A percentile compares a stretch with the other conserved stretches of the same genome.
These are phyloP conservation scores for Plantago coronopus DNA, from an alignment of 305 asterid species.

Conservation along the genomic window DNA sequence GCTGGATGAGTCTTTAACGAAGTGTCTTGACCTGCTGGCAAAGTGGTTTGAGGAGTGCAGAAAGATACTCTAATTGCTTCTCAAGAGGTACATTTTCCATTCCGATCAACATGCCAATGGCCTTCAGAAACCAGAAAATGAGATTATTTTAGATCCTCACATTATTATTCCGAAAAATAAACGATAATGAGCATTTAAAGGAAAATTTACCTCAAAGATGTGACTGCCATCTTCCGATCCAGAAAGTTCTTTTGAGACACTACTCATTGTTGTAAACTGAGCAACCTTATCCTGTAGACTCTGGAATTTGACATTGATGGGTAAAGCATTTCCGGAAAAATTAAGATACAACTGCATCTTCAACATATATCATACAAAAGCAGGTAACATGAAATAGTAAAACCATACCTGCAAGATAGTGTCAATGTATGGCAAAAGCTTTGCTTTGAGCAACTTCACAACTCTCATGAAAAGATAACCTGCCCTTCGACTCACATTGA, in stretches of 20 bases:
- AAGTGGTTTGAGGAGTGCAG: slow-evolving; percentile 81
- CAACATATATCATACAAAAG: slow-evolving; percentile 14
- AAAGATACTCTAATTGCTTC: slow-evolving; percentile 79
- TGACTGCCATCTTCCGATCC: slow-evolving; percentile 92
- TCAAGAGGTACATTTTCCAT: slow-evolving; percentile 90
- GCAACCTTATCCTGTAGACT: slow-evolving; percentile 77
- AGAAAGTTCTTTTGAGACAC: slow-evolving; percentile 43
- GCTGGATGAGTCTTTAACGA: neutral
- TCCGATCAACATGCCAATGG: slow-evolving; percentile 90
- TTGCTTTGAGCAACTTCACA: slow-evolving; percentile 79
- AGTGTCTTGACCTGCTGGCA: slow-evolving; percentile 57
- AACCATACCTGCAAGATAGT: slow-evolving; percentile 77
- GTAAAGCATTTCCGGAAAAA: slow-evolving; percentile 18
- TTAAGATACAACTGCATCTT: slow-evolving; percentile 14
- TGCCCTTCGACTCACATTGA: slow-evolving; percentile 73
- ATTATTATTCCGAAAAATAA: too few species aligned
- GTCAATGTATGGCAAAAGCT: slow-evolving; percentile 87
- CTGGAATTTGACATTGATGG: slow-evolving; percentile 40
- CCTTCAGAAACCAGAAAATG: slow-evolving; percentile 40
- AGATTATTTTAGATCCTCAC: neutral
- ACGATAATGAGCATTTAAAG: neutral
- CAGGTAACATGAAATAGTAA: slow-evolving; percentile 2
- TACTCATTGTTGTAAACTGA: slow-evolving; percentile 58
- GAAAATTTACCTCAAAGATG: slow-evolving; percentile 72
- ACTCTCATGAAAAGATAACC: slow-evolving; percentile 95